phyloP scores from a whole-genome alignment of 352 stramenopile genomes.

The Phytophthora fragariaefolia region DNA sequence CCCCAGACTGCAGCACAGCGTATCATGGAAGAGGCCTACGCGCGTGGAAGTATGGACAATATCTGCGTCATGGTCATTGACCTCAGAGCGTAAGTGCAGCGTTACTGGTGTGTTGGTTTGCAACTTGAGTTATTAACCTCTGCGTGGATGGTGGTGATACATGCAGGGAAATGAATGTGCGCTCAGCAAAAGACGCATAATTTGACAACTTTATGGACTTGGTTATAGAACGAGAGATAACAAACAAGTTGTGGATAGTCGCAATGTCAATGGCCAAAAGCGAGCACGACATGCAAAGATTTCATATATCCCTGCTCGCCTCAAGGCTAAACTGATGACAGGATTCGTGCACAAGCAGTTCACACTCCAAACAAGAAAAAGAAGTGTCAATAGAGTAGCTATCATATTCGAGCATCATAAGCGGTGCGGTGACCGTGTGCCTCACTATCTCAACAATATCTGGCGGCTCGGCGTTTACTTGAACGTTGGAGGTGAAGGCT shows the following conservation, averaged over 20 bases:
- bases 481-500: conserved; percentile 55
- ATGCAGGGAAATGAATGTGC: conserved; percentile 59
- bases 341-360: neutral
- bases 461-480: no score
- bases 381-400: conserved; percentile 25
- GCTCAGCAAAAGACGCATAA: conserved; percentile 49
- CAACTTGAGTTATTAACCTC: neutral
- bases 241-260: conserved; percentile 28
- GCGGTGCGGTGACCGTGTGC: neutral
- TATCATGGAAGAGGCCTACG: conserved; percentile 89
- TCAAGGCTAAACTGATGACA: neutral
- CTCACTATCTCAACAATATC: no score
- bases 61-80: conserved; percentile 93
- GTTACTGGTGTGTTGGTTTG: neutral
- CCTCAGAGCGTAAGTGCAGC: conserved; percentile 66
- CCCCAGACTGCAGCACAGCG: conserved; percentile 73
- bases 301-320: neutral
- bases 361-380: neutral
- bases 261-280: conserved; percentile 6
- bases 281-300: conserved; percentile 13
- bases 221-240: conserved; percentile 31
- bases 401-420: conserved; percentile 20
- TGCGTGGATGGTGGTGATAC: neutral
- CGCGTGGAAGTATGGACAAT: conserved; percentile 89
- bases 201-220: conserved; percentile 10